Base-by-base conservation (phyloP, 805 yeast genomes). In the Saitoella complicata region DNA sequence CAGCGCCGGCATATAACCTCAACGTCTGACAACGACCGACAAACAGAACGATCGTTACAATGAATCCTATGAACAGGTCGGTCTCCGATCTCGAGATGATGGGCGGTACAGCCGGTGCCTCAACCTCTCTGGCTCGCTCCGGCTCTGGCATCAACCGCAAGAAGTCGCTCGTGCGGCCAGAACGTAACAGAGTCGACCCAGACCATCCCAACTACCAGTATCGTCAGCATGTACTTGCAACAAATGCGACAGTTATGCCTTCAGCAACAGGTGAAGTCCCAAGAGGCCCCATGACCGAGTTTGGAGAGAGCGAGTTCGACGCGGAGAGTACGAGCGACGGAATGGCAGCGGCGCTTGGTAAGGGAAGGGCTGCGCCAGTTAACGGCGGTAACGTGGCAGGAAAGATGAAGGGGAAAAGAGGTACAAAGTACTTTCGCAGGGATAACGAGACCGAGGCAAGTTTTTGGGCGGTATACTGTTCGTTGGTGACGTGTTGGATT, bases 401-500 rank as follows among this genome's bases (percentile, higher is more conserved):
- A 13, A 37, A 3, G 5, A 37, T 37, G 21, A 30, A 37, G 30
- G 11, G 10, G 7, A 43, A 21, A 4, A 21, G 21, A 2, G 21
- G 21, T 21, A 21, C 21, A 21, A 21, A 21, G 21, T 21, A 21
- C 21, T 21, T 21, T 21, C 21, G 21, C 21, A 21, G 21, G 21
- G 21, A 21, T 21, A 21, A 21, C 21, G 21, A 21, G 21, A 21
- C 21, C 45, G 21, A 21, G 21, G 21, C 21, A 21, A 21, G 21
- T 21, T 4, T 73, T n/a, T 91, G 98, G 98, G 72, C 74, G 52
- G 63, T 76, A 0, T 91, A 85, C 63, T 86, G 95, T 59, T 75
- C 76, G 52, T 53, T 72, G 6, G 64, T 91, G 34, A 87, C 98
- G 0, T 85, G 85, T 60, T 88, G 95, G 91, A 93, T 94, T 2